These are phyloP conservation scores for Apiospora marii DNA, from an alignment of 2,329 filamentous ascomycete species.

Conservation along the genomic window DNA sequence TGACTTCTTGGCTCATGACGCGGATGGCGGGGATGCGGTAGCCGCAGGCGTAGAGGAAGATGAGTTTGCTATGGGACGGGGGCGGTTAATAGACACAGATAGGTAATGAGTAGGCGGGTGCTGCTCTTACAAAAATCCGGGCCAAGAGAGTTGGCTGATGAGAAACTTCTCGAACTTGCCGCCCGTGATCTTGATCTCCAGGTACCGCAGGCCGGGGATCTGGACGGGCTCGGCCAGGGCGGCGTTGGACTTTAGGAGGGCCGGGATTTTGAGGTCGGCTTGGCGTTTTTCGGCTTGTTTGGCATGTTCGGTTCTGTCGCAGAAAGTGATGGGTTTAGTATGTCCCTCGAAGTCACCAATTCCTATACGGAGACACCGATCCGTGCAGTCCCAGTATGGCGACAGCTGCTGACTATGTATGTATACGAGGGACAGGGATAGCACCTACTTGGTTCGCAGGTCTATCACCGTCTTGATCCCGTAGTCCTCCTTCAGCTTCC, in stretches of 20 bases:
- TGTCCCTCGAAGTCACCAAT: background rate
- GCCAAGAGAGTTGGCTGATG: constrained; percentile 72
- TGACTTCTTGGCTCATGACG: constrained; percentile 73
- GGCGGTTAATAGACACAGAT: background rate
- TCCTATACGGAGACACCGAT: too few relatives aligned
- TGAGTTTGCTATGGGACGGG: constrained; percentile 57
- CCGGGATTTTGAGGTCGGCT: constrained; percentile 52
- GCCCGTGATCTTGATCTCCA: constrained; percentile 78
- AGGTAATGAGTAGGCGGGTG: background rate
- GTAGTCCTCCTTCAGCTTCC: constrained; percentile 64
- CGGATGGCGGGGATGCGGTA: constrained; percentile 74
- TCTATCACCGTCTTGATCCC: constrained; percentile 79
- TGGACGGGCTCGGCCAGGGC: constrained; percentile 62
- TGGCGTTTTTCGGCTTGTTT: constrained; percentile 70
- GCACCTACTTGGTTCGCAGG: constrained; percentile 73
- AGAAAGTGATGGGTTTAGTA: background rate
- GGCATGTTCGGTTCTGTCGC: constrained; percentile 72
- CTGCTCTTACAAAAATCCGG: constrained; percentile 63
- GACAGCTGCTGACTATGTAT: constrained; percentile 51
- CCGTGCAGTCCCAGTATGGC: too few relatives aligned
- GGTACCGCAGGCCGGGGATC: constrained; percentile 70
- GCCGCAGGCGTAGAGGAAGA: constrained; percentile 63
- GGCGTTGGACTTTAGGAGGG: constrained; percentile 56
- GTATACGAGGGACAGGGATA: background rate
- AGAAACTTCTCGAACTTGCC: constrained; percentile 73